Evolutionary conservation across 192 early-diverging fungal species (phyloP), one percentile per base, ranked within the genome.

Genomic region (Pilobolus umbonatus): DNA sequence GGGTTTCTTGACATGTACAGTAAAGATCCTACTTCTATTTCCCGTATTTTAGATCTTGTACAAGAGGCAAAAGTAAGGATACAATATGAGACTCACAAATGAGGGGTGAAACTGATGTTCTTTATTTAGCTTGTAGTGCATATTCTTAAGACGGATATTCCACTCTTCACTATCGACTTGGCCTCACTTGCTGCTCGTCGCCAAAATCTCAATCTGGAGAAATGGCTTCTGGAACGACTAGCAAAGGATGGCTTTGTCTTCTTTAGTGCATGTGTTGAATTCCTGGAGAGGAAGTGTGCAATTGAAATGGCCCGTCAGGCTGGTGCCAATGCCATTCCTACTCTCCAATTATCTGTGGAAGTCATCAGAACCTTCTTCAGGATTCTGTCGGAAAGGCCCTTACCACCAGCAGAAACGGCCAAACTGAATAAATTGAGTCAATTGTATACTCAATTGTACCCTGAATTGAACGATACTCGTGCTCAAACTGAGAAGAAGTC

Each of bases 191-290:
- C 92, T 11, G 83, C 85, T 5, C 73, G 89, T 11, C 71, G 89
- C 38, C 85, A 91, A 35, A 86, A 82, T 44, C 60, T 94, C 3
- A 91, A 89, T 58, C 53, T 94, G 6, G 92, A 94, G 52, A 91
- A 90, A 67, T 94, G 90, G 90, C 58, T 94, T 10, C 73, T 74
- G 40, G 87, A 88, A 38, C 80, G 81, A 36, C 68, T 92, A 8
- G 63, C 64, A 6, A 70, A 79, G 6, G 74, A 84, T 39, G 81
- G 82, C 4, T 77, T 81, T 36, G 32, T 62, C 9, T 91, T 94
- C 70, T 47, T 86, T 45, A 66, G 71, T 19, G 82, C 84, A 0
- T 90, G 88, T 62, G 66, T 94, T n/a, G 88, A 90, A 14, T 92
- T 87, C 65, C 67, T 92, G 31, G 79, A 75, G 40, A 75, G 83